Evolutionary conservation across 768 basidiomycete genomes (phyloP), one percentile per base, ranked within the genome.

Genomic region (Kwoniella pini): DNA sequence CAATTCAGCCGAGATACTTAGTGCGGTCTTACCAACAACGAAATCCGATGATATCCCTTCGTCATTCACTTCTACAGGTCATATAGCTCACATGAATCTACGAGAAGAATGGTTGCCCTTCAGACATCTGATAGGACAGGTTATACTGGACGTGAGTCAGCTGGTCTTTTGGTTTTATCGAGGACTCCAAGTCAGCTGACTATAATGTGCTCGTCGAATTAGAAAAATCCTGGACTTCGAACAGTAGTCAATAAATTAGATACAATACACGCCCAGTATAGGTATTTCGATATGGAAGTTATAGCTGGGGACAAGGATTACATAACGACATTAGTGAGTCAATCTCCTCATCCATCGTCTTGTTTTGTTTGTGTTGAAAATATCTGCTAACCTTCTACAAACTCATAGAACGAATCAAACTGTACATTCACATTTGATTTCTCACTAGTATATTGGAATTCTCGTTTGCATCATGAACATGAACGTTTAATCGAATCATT

Each of bases 201-300:
- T 24, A 45, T 26, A 13, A 36, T 7, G 15, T 19, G 3, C 12
- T 36, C 13, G 31, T 36, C 33, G 15, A n/a, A n/a, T 9, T 65
- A 96, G 93, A 98, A 99, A 90, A 93, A 92, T 75, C 83, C 83
- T 21, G 80, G 80, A 22, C 81, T 95, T 39, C 83, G 83, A 69
- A 98, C 95, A 0, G 92, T 98, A 2, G 93, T 99, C 39, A 97
- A 99, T 81, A 99, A 98, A 79, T 80, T 96, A 33, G 85, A 94
- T 66, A 85, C 79, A 38, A 97, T 97, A 54, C 86, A 92, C 71
- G 85, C 82, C 26, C 82, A 87, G 74, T 99, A 93, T 76, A 86
- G 96, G 19, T 88, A 93, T 65, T 99, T 99, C 77, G 83, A 89
- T 68, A 98, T 99, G 96, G 96, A 99, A 69, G 81, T 98, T 5